Evolutionary conservation across 1,139 yeast genomes (phyloP), one percentile per base, ranked within the genome.

Genomic region (Taphrina betulina): DNA sequence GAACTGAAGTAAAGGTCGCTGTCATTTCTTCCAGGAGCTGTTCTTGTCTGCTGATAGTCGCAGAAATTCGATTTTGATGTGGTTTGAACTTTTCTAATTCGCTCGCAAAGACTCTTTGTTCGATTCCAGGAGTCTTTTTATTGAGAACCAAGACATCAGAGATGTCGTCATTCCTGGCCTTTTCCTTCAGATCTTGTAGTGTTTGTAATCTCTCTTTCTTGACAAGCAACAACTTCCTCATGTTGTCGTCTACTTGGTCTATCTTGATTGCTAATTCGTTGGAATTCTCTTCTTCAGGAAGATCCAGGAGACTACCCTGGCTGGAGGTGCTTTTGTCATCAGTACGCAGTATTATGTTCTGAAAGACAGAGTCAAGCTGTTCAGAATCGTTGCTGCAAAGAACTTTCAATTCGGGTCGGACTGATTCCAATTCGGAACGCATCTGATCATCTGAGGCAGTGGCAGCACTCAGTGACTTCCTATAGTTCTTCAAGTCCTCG

Each of bases 1-100:
- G 71, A 14, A 88, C 76, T 20, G 71, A 71, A 55, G 75, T 77
- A 82, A 95, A 82, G 28, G 75, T 73, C 5, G 69, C 67, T 57
- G 83, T 82, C 45, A 89, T 72, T 19, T 78, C 80, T 51, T 72
- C 72, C 28, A 88, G 75, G 33, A 82, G 70, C 3, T 72, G 70
- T 43, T 77, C 75, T 66, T 89, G 95, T 53, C 81, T 81, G 48
- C 75, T 77, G 17, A 83, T 76, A 14, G 92, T 79, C 3, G 81
- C 79, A 45, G 83, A 87, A 38, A 92, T 73, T 56, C 95, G 79
- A 2, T 77, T 73, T 57, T 80, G 80, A 63, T 80, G 82, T 0
- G 85, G 85, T 36, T 79, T 78, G 67, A 88, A 92, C 69, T 92
- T 92, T 53, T 78, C 79, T 62, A 92, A 72, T 67, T 89, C 96